A percentile compares a stretch with the other conserved stretches of the same genome.
These are phyloP conservation scores for Musa schizocarpa DNA, from an alignment of 176 grass and related monocot species.

Conservation along the genomic window DNA sequence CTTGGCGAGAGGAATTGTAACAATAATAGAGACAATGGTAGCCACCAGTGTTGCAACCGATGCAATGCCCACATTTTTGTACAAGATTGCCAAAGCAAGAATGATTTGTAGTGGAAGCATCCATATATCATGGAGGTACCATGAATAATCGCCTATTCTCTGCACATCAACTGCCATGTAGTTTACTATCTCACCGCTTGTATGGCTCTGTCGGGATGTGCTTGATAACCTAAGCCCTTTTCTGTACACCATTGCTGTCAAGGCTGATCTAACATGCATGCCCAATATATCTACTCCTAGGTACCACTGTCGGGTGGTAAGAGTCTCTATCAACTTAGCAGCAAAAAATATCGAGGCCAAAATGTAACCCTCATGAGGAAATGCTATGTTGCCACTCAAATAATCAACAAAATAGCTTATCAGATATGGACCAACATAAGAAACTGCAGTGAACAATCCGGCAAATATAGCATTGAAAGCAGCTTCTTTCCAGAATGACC, in stretches of 20 bases:
- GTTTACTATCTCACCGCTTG: slow-evolving; percentile 96
- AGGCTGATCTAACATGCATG: slow-evolving; percentile 89
- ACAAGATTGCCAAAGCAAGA: slow-evolving; percentile 84
- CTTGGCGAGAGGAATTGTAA: slow-evolving; percentile 79
- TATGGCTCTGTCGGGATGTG: slow-evolving; percentile 64
- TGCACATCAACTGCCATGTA: slow-evolving; percentile 99
- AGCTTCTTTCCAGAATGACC: slow-evolving; percentile 72
- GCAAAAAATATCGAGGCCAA: slow-evolving; percentile 73
- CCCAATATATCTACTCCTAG: slow-evolving; percentile 94
- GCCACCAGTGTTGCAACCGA: slow-evolving; percentile 58
- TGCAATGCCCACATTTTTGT: slow-evolving; percentile 75
- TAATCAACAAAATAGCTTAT: slow-evolving; percentile 96
- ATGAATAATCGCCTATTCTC: slow-evolving; percentile 88
- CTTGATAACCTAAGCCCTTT: slow-evolving; percentile 88
- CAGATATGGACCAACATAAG: slow-evolving; percentile 82
- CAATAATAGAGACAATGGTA: slow-evolving; percentile 63
- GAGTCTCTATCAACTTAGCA: slow-evolving; percentile 64
- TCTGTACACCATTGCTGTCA: slow-evolving; percentile 87
- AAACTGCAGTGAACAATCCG: slow-evolving; percentile 65
- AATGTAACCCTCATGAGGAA: slow-evolving; percentile 85
- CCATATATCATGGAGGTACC: slow-evolving; percentile 98
- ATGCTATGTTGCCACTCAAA: slow-evolving; percentile 77
- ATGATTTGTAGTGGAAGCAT: slow-evolving; percentile 96
- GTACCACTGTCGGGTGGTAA: slow-evolving; percentile 92
- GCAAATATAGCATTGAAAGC: slow-evolving; percentile 59